Evolutionary conservation across 1,284 basidiomycete species (phyloP).

Genomic region (Xerocomus amazonicus): DNA sequence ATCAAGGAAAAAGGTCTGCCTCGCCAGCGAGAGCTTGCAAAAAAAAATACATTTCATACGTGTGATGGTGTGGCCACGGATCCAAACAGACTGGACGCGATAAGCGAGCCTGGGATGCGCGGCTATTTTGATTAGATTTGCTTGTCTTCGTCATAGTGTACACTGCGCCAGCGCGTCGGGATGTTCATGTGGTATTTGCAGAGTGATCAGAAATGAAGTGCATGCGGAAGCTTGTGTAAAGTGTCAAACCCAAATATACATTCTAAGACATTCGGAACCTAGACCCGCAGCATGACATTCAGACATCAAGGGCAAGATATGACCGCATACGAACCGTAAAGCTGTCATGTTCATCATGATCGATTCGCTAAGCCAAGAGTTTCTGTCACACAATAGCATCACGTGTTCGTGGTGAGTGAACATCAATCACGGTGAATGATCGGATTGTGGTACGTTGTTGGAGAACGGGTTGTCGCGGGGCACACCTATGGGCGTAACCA

Average conservation of each 20-base stretch:
- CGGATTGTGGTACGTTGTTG: constrained; percentile 1
- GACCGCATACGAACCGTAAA: constrained; percentile 12
- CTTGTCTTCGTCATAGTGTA: constrained; percentile 19
- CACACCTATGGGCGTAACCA: not conserved
- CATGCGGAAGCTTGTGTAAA: not conserved
- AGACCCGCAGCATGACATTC: not conserved
- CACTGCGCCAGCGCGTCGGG: constrained; percentile 19
- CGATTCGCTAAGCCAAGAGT: constrained; percentile 1
- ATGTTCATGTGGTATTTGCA: constrained; percentile 2
- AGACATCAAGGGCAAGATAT: not conserved
- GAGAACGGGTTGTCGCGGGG: constrained; percentile 13
- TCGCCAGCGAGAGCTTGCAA: constrained; percentile 7
- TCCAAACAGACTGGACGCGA: not conserved
- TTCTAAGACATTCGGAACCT: constrained; percentile 11
- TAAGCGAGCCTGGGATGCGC: not conserved
- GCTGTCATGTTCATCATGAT: not conserved
- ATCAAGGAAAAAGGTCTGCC: not conserved
- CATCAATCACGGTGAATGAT: constrained; percentile 2
- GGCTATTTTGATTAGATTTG: not conserved
- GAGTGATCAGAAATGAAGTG: not conserved
- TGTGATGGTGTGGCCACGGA: not conserved
- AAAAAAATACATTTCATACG: constrained; percentile 10
- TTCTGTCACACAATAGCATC: not conserved
- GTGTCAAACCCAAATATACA: not conserved
- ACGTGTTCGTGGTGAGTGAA: not conserved